Evolutionary conservation across 805 yeast genomes (phyloP).

Genomic region (Wickerhamomyces subpelliculosus): DNA sequence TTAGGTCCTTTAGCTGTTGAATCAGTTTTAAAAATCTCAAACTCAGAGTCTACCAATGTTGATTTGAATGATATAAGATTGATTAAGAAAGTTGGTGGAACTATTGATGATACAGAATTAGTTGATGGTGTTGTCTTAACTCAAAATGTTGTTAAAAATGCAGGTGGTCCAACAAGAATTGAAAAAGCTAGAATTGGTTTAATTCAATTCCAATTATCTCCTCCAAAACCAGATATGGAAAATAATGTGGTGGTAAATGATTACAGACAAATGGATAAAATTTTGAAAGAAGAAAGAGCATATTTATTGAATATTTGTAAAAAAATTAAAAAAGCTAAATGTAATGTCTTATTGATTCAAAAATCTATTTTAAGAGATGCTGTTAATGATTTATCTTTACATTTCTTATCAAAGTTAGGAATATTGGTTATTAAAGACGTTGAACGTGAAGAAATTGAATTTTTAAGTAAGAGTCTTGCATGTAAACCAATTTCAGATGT

Average conservation of each 20-base stretch:
- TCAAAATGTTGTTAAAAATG: slow-evolving; percentile 80
- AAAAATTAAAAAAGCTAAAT: slow-evolving; percentile 92
- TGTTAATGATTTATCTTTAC: slow-evolving; percentile 84
- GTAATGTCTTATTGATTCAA: slow-evolving; percentile 83
- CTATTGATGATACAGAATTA: slow-evolving; percentile 92
- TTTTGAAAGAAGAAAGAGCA: slow-evolving; percentile 95
- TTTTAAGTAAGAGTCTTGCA: slow-evolving; percentile 72
- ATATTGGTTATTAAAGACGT: slow-evolving; percentile 94
- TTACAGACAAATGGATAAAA: slow-evolving; percentile 98
- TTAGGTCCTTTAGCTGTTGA: slow-evolving; percentile 94
- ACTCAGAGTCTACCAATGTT: slow-evolving; percentile 56
- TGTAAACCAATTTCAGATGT: slow-evolving; percentile 96
- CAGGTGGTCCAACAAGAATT: slow-evolving; percentile 92
- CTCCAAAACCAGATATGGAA: slow-evolving; percentile 91
- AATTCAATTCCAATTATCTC: slow-evolving; percentile 86
- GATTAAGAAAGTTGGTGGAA: slow-evolving; percentile 93
- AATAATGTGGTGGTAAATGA: slow-evolving; percentile 96
- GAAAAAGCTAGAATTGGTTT: slow-evolving; percentile 92
- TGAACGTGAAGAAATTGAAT: slow-evolving; percentile 96
- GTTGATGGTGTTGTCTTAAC: slow-evolving; percentile 92
- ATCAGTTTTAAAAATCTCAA: slow-evolving; percentile 73
- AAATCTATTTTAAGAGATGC: slow-evolving; percentile 90
- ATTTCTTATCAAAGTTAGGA: slow-evolving; percentile 86
- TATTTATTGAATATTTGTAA: slow-evolving; percentile 91
- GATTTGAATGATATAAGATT: slow-evolving; percentile 85